These are phyloP conservation scores for Taiwanofungus camphoratus DNA, from an alignment of 1,284 basidiomycete genomes.

Conservation along the genomic window DNA sequence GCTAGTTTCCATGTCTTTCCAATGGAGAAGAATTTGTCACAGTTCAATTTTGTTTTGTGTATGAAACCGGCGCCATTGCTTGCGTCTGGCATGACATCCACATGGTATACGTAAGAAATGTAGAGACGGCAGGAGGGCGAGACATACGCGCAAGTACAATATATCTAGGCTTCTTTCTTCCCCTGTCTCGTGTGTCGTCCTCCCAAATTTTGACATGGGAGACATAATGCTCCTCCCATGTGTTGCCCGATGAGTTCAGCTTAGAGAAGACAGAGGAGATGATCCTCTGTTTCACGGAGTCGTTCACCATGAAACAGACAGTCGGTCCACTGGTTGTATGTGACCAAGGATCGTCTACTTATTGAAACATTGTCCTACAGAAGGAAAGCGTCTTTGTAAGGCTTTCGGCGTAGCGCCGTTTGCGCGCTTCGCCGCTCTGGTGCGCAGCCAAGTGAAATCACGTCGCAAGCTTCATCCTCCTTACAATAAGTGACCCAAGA, in stretches of 20 bases:
- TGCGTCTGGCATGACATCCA: slow-evolving; percentile 42
- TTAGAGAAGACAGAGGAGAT: slow-evolving; percentile 79
- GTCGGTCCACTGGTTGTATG: no score
- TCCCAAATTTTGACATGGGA: slow-evolving; percentile 90
- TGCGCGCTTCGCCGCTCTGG: no score
- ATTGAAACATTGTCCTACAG: no score
- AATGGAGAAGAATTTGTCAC: slow-evolving; percentile 92
- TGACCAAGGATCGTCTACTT: no score
- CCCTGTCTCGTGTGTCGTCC: slow-evolving; percentile 55
- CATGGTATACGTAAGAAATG: slow-evolving; percentile 9
- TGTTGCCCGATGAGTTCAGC: slow-evolving; percentile 52
- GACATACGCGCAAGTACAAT: slow-evolving; percentile 82
- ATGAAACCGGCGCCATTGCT: slow-evolving; percentile 66
- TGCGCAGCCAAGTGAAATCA: no score
- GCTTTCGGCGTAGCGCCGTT: no score
- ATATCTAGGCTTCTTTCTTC: slow-evolving; percentile 75
- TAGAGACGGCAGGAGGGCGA: slow-evolving; percentile 1
- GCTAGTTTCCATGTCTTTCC: slow-evolving; percentile 94
- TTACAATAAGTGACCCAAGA: no score
- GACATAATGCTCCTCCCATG: slow-evolving; percentile 68
- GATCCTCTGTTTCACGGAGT: slow-evolving; percentile 58
- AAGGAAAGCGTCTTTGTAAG: no score
- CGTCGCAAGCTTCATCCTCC: no score
- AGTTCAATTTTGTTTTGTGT: slow-evolving; percentile 96
- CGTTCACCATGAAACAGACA: slow-evolving; percentile 51